Conservation (phyloP, 1,284 basidiomycete genomes). For the Pseudozyma thailandica region DNA sequence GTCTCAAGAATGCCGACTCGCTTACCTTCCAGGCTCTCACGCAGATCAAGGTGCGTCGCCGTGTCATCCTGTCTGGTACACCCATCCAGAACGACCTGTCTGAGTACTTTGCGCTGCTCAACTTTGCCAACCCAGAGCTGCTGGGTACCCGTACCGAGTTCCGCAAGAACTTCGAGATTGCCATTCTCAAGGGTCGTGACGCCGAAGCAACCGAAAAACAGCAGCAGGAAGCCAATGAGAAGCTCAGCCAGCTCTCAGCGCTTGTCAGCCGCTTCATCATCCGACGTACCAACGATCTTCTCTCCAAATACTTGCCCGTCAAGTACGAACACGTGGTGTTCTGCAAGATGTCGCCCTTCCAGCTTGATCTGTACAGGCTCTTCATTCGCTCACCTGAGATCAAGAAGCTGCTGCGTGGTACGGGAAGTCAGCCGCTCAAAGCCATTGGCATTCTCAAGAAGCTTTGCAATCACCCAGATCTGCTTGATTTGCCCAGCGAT, state of each 20-base stretch:
- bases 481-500: conserved; percentile 87
- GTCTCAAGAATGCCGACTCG: conserved; percentile 86
- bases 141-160: conserved; percentile 92
- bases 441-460: conserved; percentile 97
- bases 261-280: conserved; percentile 97
- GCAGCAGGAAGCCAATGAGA: conserved; percentile 85
- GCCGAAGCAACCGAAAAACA: conserved; percentile 85
- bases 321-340: conserved; percentile 99
- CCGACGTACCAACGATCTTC: conserved; percentile 91
- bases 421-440: conserved; percentile 93
- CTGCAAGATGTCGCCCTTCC: conserved; percentile 87
- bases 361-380: conserved; percentile 86
- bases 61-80: conserved; percentile 95
- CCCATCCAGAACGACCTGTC: conserved; percentile 98
- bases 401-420: conserved; percentile 86
- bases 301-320: conserved; percentile 97
- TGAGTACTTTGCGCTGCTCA: conserved; percentile 94
- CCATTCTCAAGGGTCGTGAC: conserved; percentile 92
- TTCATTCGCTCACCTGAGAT: conserved; percentile 96
- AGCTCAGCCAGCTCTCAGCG: conserved; percentile 90
- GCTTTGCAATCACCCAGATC: conserved; percentile 95
- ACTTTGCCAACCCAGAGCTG: conserved; percentile 96
- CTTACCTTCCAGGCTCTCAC: conserved; percentile 87
- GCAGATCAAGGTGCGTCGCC: conserved; percentile 85
- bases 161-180: conserved; percentile 94